phyloP scores from a whole-genome alignment of 495 filamentous ascomycete species.

The Neurospora pannonica region DNA sequence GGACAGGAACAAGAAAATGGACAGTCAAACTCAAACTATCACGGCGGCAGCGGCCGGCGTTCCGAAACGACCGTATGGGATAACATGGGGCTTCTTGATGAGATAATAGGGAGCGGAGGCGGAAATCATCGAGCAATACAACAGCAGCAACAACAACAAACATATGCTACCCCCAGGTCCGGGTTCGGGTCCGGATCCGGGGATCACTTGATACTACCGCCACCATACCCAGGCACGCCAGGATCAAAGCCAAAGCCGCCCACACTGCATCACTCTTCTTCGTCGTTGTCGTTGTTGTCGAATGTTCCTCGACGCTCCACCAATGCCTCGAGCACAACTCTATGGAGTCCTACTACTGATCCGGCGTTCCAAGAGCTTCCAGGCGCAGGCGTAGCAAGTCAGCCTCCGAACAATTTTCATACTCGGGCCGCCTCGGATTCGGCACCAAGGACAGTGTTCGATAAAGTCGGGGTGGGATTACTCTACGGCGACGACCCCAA shows the following conservation, averaged over 20 bases:
- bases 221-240: neutral
- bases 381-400: neutral
- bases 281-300: neutral
- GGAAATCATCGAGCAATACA: neutral
- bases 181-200: neutral
- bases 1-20: neutral
- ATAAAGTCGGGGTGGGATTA: neutral
- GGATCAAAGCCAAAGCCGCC: neutral
- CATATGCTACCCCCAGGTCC: neutral
- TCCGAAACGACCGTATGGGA: constrained; percentile 45
- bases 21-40: neutral
- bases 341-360: neutral
- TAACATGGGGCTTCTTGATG: constrained; percentile 47
- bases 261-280: neutral
- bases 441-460: neutral
- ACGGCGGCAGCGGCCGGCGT: constrained; percentile 48
- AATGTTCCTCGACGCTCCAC: neutral
- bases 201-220: neutral
- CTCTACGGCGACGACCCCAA: neutral
- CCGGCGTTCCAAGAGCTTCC: neutral
- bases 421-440: no score
- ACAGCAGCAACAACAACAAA: neutral
- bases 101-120: constrained; percentile 19
- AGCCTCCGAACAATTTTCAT: neutral
- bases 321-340: neutral